Evolutionary conservation across 2,329 filamentous ascomycete species (phyloP), one percentile per base, ranked within the genome.

Genomic region (Whalleya microplaca): DNA sequence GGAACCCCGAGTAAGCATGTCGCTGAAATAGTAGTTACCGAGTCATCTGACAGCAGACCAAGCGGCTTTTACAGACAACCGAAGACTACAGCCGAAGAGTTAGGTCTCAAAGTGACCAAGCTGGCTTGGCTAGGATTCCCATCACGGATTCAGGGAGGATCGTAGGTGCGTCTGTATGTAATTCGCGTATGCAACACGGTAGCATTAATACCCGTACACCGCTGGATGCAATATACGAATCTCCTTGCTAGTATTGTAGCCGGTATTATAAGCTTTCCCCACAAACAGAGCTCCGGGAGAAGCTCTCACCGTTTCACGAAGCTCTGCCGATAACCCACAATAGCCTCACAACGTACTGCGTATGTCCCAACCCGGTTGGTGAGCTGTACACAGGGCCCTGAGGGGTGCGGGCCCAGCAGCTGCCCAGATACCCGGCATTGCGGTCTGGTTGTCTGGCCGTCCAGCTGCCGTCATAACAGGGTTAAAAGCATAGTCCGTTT

Each of bases 351-450:
- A 23, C n/a, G n/a, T n/a, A n/a, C 10, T 16, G 16, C 21, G 21
- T n/a, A 18, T 32, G 9, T 27, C 9, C 23, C 9, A 32, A 29
- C 44, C 51, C 51, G 32, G 32, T 37, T 37, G 32, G 27, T 12
- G 27, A 29, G 27, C 27, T 12, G n/a, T n/a, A n/a, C n/a, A n/a
- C n/a, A n/a, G n/a, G n/a, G n/a, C 27, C 27, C 27, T 29, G 27
- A 12, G 27, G 32, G 10, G 8, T 37, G 32, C 32, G 32, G 32
- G 32, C 32, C 32, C 32, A 3, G 14, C 32, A 27, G n/a, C 21
- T 47, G 47, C 48, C 48, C 45, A 55, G 48, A 46, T 51, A 45
- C 45, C 51, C 51, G 55, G 55, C 44, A 50, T 55, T 19, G 40
- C 10, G 56, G 51, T 47, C 48, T 59, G 27, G 49, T 40, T 4